Conservation (phyloP, 73 alveolate genomes). For the Uronychia binucleata region DNA sequence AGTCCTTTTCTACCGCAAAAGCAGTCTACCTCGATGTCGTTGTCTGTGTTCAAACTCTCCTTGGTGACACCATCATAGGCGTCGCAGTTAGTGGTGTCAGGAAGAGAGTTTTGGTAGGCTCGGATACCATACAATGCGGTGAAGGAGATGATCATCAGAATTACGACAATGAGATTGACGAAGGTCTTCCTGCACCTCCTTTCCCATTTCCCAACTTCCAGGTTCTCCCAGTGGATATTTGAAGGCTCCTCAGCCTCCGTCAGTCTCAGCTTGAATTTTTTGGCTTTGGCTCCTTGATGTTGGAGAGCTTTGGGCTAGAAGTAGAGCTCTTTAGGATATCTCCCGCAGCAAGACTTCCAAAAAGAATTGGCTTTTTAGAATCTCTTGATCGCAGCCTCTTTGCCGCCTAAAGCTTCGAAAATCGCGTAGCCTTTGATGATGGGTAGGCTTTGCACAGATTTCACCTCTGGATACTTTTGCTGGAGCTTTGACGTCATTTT, state of each 20-base stretch:
- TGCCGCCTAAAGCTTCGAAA: background rate
- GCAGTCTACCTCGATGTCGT: conserved; percentile 4
- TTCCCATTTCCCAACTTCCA: conserved; percentile 6
- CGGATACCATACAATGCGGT: background rate
- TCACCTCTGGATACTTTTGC: background rate
- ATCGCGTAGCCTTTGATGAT: background rate
- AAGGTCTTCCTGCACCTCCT: conserved; percentile 5
- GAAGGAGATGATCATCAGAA: conserved; percentile 9
- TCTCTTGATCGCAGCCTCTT: background rate
- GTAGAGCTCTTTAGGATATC: background rate
- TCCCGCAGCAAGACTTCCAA: background rate
- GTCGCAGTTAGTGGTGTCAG: background rate
- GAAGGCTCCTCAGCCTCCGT: conserved; percentile 27
- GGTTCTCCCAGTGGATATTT: conserved; percentile 13
- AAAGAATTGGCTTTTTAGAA: background rate
- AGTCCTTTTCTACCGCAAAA: background rate
- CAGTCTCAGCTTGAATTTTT: background rate
- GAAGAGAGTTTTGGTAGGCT: background rate
- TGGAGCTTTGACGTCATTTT: background rate
- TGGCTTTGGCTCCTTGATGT: background rate
- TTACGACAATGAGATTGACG: conserved; percentile 10
- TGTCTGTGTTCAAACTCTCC: background rate
- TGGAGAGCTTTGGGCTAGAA: background rate
- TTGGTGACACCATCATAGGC: background rate
- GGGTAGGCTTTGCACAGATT: background rate